Base-by-base conservation (phyloP, 495 filamentous ascomycete genomes). In the Penicillium canescens region DNA sequence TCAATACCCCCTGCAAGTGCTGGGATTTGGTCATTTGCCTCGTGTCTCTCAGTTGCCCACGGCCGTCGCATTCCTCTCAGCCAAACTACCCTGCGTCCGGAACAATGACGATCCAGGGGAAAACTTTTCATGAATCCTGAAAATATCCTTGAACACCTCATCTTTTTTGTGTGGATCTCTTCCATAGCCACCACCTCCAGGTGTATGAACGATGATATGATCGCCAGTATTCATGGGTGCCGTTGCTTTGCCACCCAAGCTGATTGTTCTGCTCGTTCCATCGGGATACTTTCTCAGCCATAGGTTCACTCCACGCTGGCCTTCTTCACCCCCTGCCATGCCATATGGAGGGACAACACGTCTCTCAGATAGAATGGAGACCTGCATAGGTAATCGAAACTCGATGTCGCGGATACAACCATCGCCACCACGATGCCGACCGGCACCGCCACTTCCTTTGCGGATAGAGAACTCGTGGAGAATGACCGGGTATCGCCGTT, bases 351-450 rank as follows among this genome's bases (percentile, higher is more conserved):
- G 80, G 61, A 91, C 91, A 0, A 96, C 91, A 13, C 94, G 75
- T 23, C 94, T 73, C 74, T 98, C 94, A 46, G 85, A 90, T 34
- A 98, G 70, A 54, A 98, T 97, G 6, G 87, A 91, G 13, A 89
- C 89, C 64, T 96, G 89, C 53, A 97, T 82, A 0, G 90, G 88
- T 20, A 91, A 85, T 16, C 92, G 81, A 74, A 98, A 96, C 73
- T 98, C 94, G 46, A 98, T 96, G 58, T 98, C 94, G 2, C 94
- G 78, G 2, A 96, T 75, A 24, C 98, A 92, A 34, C 94, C 94
- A 46, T 97, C 88, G 3, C 94, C 94, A 24, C 94, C 94, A 0
- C 70, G 78, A 62, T 96, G 86, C 66, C 84, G 78, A 2, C 94
- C 94, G 36, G 62, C 65, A 0, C 93, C 94, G 14, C 86, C 88